Percentiles rank a stretch among this genome's conserved stretches.
These are phyloP conservation scores for Fusarium keratoplasticum DNA, from an alignment of 2,329 filamentous ascomycete genomes.

Conservation along the genomic window DNA sequence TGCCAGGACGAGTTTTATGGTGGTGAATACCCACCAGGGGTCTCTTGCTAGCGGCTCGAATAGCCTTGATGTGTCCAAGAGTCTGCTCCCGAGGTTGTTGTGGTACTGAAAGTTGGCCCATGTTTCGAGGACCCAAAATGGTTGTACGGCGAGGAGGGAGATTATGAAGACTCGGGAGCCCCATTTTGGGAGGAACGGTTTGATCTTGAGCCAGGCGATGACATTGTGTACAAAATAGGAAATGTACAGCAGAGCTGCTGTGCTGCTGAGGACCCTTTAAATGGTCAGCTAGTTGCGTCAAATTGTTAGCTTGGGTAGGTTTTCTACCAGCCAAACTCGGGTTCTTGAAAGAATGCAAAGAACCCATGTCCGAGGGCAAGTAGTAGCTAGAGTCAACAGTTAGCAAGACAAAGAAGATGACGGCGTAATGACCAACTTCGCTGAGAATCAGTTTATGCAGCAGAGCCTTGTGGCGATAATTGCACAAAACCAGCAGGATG, in stretches of 20 bases:
- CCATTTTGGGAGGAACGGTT: conserved; percentile 21
- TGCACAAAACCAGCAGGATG: conserved; percentile 21
- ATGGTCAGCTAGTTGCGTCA: not conserved
- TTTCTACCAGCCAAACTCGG: conserved; percentile 27
- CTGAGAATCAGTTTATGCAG: conserved; percentile 30
- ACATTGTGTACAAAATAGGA: conserved; percentile 28
- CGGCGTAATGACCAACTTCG: not conserved
- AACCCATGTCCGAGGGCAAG: conserved; percentile 27
- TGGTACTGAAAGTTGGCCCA: conserved; percentile 33
- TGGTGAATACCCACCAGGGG: conserved; percentile 30
- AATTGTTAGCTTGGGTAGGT: no score
- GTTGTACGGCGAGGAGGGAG: conserved; percentile 12
- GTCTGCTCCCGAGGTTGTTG: conserved; percentile 13
- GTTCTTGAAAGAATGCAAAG: conserved; percentile 24
- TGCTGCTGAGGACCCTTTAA: conserved; percentile 26
- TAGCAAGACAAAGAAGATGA: not conserved
- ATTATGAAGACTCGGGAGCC: conserved; percentile 21
- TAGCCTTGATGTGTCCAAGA: conserved; percentile 15
- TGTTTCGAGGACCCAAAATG: conserved; percentile 28
- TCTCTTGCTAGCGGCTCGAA: conserved; percentile 23
- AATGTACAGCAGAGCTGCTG: conserved; percentile 20
- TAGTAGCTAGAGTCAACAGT: conserved; percentile 1
- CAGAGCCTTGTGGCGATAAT: conserved; percentile 21
- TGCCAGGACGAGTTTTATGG: conserved; percentile 16
- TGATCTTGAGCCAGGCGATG: conserved; percentile 29